phyloP scores from a whole-genome alignment of 768 basidiomycete species.

The Leccinum aurantiacum region DNA sequence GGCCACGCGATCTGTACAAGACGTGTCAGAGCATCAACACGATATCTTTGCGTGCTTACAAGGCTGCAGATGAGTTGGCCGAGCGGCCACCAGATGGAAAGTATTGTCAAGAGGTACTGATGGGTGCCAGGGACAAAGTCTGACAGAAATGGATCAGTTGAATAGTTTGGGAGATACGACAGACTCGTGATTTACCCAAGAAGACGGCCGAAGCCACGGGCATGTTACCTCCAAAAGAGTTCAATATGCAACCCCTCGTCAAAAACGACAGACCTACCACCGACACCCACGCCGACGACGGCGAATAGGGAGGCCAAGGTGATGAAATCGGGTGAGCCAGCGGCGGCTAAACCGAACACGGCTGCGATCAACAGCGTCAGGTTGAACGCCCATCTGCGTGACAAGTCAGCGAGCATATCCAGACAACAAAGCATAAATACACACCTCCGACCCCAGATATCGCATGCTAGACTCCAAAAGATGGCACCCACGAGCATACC shows the following conservation, averaged over 20 bases:
- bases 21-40: background rate
- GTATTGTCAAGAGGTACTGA: no score
- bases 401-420: background rate
- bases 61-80: slow-evolving; percentile 51
- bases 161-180: background rate
- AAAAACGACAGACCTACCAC: slow-evolving; percentile 31
- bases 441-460: slow-evolving; percentile 51
- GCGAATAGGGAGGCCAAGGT: slow-evolving; percentile 49
- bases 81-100: no score
- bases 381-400: slow-evolving; percentile 53
- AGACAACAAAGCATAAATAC: slow-evolving; percentile 24
- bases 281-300: slow-evolving; percentile 47
- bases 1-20: slow-evolving; percentile 54
- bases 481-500: slow-evolving; percentile 53
- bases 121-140: no score
- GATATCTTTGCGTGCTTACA: slow-evolving; percentile 26
- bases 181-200: slow-evolving; percentile 35
- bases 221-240: slow-evolving; percentile 41
- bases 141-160: slow-evolving; percentile 6
- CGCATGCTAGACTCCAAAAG: slow-evolving; percentile 49
- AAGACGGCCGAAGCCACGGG: slow-evolving; percentile 56
- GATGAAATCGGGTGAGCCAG: slow-evolving; percentile 46
- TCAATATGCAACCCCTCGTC: background rate
- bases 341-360: slow-evolving; percentile 52
- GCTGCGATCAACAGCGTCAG: slow-evolving; percentile 54